Percentiles rank a stretch among this genome's conserved stretches.
phyloP scores from a whole-genome alignment of 768 basidiomycete species.

The Pleurotus eryngii region DNA sequence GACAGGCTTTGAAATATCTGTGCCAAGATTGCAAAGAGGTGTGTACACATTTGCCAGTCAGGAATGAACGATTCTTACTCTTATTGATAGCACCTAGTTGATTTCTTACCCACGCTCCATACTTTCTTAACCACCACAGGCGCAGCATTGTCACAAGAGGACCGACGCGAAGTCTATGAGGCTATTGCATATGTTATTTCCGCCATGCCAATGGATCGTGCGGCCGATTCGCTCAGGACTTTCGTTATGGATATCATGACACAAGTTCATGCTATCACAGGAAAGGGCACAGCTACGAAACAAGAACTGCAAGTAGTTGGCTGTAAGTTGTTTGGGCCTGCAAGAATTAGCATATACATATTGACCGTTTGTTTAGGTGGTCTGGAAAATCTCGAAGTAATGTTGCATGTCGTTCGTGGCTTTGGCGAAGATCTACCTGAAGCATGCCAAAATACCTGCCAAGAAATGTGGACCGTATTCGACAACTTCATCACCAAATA shows the following conservation, averaged over 20 bases:
- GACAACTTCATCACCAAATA: conserved; percentile 78
- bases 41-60: conserved; percentile 13
- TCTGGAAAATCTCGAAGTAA: conserved; percentile 90
- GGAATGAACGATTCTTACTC: conserved; percentile 1
- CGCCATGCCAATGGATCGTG: conserved; percentile 87
- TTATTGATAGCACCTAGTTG: conserved; percentile 70
- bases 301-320: conserved; percentile 66
- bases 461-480: conserved; percentile 81
- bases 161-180: conserved; percentile 89
- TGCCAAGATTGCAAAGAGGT: conserved; percentile 96
- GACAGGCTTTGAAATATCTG: conserved; percentile 93
- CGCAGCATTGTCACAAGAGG: conserved; percentile 76
- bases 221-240: conserved; percentile 80
- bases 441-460: conserved; percentile 73
- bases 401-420: conserved; percentile 77
- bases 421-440: conserved; percentile 82
- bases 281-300: conserved; percentile 56
- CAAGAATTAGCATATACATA: not conserved
- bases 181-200: conserved; percentile 95
- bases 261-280: conserved; percentile 63
- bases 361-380: conserved; percentile 49
- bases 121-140: conserved; percentile 82
- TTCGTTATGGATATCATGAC: conserved; percentile 86
- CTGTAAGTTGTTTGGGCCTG: conserved; percentile 43
- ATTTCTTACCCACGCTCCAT: conserved; percentile 89